Base-by-base conservation (phyloP, 768 basidiomycete genomes). In the Leccinum disarticulatum region DNA sequence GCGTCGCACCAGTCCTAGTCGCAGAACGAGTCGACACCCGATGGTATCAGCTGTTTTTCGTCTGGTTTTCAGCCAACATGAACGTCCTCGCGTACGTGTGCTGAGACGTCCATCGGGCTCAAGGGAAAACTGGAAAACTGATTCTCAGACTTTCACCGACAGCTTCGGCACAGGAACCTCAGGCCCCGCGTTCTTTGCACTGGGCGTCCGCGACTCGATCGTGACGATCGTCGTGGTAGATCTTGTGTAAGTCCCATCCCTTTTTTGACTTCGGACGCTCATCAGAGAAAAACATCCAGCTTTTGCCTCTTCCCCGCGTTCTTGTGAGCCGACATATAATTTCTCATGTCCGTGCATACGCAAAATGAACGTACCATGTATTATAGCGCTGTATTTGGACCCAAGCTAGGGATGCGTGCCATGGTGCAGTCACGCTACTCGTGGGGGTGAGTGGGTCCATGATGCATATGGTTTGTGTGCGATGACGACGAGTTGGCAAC, bases 361-460 rank as follows among this genome's bases (percentile, higher is more conserved):
- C n/a, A 19, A 19, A 9, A 10, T 46, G 10, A 46, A 46, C 43
- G 19, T 46, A 11, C 43, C 43, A 19, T 19, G 43, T 46, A 19
- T 46, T 8, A 30, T 59, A 82, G 81, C 56, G 78, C 81, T 3
- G 78, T 79, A 2, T 83, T 81, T 52, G 82, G 84, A 0, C 83
- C 84, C 2, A 81, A 81, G 58, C 68, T 82, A 2, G 84, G 84
- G 3, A 79, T 77, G 66, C 77, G 84, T n/a, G 80, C 82, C 14
- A 86, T 86, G 84, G 77, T 83, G 8, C 78, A 82, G 54, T 76
- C 81, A 1, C 75, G 84, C 22, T 86, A 80, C 64, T 80, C 79
- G 0, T 82, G 81, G 73, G 83, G 82, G 79, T 81, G 41, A 61
- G 73, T 59, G 27, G 22, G 59, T 70, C 19, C 7, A 2, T 22